These are phyloP conservation scores for Coleophoma eucalyptorum DNA, from an alignment of 2,329 filamentous ascomycete species.

Conservation along the genomic window DNA sequence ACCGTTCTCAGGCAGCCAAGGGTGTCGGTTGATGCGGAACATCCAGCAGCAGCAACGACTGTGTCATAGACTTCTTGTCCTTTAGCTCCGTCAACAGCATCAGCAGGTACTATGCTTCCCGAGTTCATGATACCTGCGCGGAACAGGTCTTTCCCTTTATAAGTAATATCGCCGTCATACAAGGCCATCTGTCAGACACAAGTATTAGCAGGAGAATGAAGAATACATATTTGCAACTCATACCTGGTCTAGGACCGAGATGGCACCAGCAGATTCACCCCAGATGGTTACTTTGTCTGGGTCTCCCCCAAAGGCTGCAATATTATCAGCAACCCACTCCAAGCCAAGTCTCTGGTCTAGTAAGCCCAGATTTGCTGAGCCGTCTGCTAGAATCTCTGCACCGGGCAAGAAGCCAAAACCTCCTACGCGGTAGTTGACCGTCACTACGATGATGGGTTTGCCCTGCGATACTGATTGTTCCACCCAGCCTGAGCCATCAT, in stretches of 20 bases:
- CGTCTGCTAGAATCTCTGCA: conserved; percentile 62
- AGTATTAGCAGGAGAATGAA: too few relatives aligned
- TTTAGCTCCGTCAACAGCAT: conserved; percentile 61
- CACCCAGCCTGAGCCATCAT: conserved; percentile 42
- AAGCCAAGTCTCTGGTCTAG: conserved; percentile 70
- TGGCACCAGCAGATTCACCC: conserved; percentile 66
- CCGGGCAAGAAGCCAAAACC: conserved; percentile 73
- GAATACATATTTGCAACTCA: too few relatives aligned
- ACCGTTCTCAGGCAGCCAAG: conserved; percentile 62
- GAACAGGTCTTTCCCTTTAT: conserved; percentile 74
- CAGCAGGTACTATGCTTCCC: conserved; percentile 58
- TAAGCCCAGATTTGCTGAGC: conserved; percentile 66
- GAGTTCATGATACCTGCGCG: conserved; percentile 76
- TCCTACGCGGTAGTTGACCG: conserved; percentile 73
- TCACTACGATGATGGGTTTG: conserved; percentile 70
- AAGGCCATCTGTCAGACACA: conserved; percentile 54
- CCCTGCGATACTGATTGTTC: conserved; percentile 38
- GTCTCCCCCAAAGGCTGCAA: conserved; percentile 74
- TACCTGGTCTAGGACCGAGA: conserved; percentile 64
- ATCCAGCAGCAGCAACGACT: conserved; percentile 59
- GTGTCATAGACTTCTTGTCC: conserved; percentile 61
- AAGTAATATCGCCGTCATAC: conserved; percentile 68
- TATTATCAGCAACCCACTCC: conserved; percentile 76
- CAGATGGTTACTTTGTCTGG: conserved; percentile 75
- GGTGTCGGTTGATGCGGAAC: conserved; percentile 50